A percentile compares a stretch with the other conserved stretches of the same genome.
These are phyloP conservation scores for Oropetium thomaeum DNA, from an alignment of 176 grass and related monocot genomes.

Conservation along the genomic window DNA sequence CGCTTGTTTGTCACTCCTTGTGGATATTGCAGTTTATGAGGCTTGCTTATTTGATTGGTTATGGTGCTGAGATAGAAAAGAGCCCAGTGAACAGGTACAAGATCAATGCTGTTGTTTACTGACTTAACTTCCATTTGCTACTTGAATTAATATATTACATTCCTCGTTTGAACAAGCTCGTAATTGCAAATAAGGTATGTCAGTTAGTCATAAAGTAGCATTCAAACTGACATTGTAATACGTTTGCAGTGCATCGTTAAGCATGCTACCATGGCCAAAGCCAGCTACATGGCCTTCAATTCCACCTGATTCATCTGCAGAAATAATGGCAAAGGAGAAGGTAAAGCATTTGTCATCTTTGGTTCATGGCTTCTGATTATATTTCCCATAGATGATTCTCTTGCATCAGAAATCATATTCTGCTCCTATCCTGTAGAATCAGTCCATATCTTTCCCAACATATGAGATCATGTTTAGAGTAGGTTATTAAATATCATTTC, in stretches of 20 bases:
- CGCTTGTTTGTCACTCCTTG: conserved; percentile 28
- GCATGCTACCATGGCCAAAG: conserved; percentile 99
- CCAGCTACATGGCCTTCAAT: conserved; percentile 93
- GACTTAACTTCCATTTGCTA: not conserved
- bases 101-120: conserved; percentile 20
- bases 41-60: conserved; percentile 97
- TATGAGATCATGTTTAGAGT: conserved; percentile 21
- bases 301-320: conserved; percentile 71
- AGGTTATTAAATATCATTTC: not conserved
- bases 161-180: conserved; percentile 5
- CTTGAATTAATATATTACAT: conserved; percentile 4
- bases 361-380: conserved; percentile 30
- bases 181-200: conserved; percentile 1
- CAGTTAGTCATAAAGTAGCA: conserved; percentile 16
- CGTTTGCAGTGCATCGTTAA: conserved; percentile 79
- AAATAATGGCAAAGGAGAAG: conserved; percentile 95
- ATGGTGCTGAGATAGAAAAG: conserved; percentile 92
- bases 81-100: conserved; percentile 92
- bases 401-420: conserved; percentile 19
- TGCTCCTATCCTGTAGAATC: conserved; percentile 12
- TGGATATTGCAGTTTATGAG: conserved; percentile 82
- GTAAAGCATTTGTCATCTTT: conserved; percentile 53
- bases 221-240: conserved; percentile 20
- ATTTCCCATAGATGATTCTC: conserved; percentile 38
- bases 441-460: conserved; percentile 11